Evolutionary conservation across 345 rosid genomes (phyloP), one percentile per base, ranked within the genome.

Genomic region (Lumnitzera littorea): DNA sequence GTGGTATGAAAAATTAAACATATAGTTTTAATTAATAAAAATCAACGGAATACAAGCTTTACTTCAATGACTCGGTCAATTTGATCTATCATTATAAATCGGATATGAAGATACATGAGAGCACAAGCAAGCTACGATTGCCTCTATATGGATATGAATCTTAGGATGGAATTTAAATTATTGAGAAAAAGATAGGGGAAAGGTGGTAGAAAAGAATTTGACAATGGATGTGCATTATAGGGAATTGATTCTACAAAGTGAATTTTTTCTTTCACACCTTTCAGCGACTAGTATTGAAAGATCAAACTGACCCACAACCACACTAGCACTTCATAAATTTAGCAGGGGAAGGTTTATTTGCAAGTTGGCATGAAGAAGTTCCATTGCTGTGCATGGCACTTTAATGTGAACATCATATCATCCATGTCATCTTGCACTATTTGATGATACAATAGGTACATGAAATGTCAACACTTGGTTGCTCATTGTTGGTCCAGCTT

Each of bases 91-190:
- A 36, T 36, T 36, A 36, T 36, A 4, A 5, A 36, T 36, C 43
- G 7, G 7, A 36, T 5, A 36, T 5, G 43, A 36, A 36, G 43
- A 36, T 36, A 36, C 43, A 5, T 36, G 43, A 9, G 7, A 36
- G 10, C 43, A 36, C 10, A 5, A 36, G 10, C 7, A 36, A 36
- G 43, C 36, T 29, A 29, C 5, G 36, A 29, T 29, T 29, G 36
- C 36, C 36, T 29, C 11, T 5, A 36, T 62, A 60, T 61, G 70
- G 73, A 74, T 64, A 49, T 83, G 84, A 81, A 85, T 87, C 80
- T 78, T 77, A 46, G 16, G 55, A 36, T 24, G 70, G 63, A 80
- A 78, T 82, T 85, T 82, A 79, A 76, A 86, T 89, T 84, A 89
- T 87, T 87, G 88, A 65, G 53, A 65, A 68, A 73, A 63, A 81